A percentile compares a stretch with the other conserved stretches of the same genome.
phyloP scores from a whole-genome alignment of 352 stramenopile genomes.

The Pythium aristosporum region DNA sequence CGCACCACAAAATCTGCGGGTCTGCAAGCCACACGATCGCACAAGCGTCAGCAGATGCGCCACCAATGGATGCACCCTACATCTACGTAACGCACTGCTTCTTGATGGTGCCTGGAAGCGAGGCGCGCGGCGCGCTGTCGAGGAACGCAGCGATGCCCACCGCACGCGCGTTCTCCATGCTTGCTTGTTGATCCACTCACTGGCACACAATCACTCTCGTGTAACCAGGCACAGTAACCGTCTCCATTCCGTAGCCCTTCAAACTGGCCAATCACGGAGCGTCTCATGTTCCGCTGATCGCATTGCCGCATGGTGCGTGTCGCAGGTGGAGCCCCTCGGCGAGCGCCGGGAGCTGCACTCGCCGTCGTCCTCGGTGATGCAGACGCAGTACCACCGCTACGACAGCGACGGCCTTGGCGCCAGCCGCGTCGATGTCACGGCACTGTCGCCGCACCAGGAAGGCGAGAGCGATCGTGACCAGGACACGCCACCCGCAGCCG shows the following conservation, averaged over 20 bases:
- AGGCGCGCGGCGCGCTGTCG: constrained; percentile 7
- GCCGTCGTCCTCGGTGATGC: background rate
- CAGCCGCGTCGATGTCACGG: constrained; percentile 1
- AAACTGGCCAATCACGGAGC: constrained; percentile 12
- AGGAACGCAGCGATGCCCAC: constrained; percentile 60
- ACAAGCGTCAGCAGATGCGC: background rate
- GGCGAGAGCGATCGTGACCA: background rate
- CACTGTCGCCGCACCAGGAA: background rate
- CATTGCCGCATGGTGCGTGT: too few species aligned
- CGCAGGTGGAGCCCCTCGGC: too few species aligned
- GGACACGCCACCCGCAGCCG: constrained; percentile 11
- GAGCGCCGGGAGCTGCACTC: background rate
- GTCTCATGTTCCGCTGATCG: constrained; percentile 16
- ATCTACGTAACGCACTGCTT: constrained; percentile 34
- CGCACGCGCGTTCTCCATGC: constrained; percentile 21
- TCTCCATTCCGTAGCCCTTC: background rate
- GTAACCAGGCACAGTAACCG: background rate
- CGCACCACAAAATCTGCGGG: constrained; percentile 71
- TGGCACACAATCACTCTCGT: constrained; percentile 1
- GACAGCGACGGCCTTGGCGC: constrained; percentile 8
- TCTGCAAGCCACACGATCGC: constrained; percentile 15
- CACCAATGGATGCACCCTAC: background rate
- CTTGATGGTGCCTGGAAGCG: constrained; percentile 44
- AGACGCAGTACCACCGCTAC: constrained; percentile 21
- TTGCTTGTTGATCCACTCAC: constrained; percentile 1